Percentiles rank a stretch among this genome's conserved stretches.
phyloP scores from a whole-genome alignment of 208 protist species.

The Leishmania martiniquensis region DNA sequence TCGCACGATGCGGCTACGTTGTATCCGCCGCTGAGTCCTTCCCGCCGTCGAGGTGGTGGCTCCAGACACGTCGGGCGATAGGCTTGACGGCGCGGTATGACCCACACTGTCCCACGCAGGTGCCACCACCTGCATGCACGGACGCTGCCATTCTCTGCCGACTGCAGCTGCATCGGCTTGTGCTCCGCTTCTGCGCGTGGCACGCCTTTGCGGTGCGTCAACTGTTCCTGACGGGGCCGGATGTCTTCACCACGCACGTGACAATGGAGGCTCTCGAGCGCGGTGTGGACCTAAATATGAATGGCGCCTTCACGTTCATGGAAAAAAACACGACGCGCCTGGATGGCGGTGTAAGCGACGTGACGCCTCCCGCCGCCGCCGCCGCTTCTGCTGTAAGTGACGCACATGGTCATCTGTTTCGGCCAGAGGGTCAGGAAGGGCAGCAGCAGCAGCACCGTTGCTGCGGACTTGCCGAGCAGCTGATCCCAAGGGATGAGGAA shows the following conservation, averaged over 20 bases:
- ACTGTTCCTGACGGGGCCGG: constrained; percentile 73
- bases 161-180: constrained; percentile 46
- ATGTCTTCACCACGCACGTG: constrained; percentile 55
- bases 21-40: constrained; percentile 9
- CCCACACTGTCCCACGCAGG: constrained; percentile 16
- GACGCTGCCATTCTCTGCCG: constrained; percentile 21
- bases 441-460: background rate
- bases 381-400: background rate
- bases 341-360: background rate
- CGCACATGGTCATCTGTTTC: background rate
- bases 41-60: constrained; percentile 7
- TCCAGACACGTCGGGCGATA: background rate
- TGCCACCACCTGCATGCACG: constrained; percentile 19
- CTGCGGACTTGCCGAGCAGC: constrained; percentile 3
- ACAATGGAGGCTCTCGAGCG: constrained; percentile 47
- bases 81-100: constrained; percentile 41
- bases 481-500: constrained; percentile 43
- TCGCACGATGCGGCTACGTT: constrained; percentile 48
- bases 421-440: background rate
- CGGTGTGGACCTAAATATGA: constrained; percentile 54
- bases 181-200: constrained; percentile 41
- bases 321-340: background rate
- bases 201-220: constrained; percentile 34
- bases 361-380: background rate
- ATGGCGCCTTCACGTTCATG: constrained; percentile 45